Evolutionary conservation across 2,329 filamentous ascomycete genomes (phyloP).

Genomic region (Huntiella moniliformis): DNA sequence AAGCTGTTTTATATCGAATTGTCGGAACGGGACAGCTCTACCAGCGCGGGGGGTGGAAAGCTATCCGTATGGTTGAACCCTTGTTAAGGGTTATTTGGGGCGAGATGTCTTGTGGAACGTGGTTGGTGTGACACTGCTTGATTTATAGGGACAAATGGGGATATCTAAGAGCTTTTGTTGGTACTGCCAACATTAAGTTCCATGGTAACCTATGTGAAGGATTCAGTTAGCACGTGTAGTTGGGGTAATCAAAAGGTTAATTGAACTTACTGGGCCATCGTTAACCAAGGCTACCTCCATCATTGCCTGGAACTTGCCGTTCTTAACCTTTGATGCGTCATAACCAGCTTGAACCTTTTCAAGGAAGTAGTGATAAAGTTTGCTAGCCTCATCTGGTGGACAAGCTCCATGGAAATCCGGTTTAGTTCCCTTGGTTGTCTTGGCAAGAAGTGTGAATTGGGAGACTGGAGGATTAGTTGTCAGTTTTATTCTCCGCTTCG

Average conservation of each 20-base stretch:
- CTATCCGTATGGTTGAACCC: too few relatives aligned
- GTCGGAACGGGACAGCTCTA: too few relatives aligned
- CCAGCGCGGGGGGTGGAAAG: too few relatives aligned
- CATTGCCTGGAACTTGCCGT: conserved; percentile 97
- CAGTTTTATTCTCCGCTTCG: not conserved
- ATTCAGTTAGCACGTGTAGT: not conserved
- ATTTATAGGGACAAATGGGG: not conserved
- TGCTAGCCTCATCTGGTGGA: conserved; percentile 55
- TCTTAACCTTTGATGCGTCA: conserved; percentile 56
- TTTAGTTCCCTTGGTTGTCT: conserved; percentile 88
- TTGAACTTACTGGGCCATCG: conserved; percentile 44
- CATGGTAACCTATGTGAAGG: conserved; percentile 12
- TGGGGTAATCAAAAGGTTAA: not conserved
- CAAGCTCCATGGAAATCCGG: conserved; percentile 88
- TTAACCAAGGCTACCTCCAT: conserved; percentile 94
- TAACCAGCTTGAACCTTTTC: conserved; percentile 57
- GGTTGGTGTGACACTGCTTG: not conserved
- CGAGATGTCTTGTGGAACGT: too few relatives aligned
- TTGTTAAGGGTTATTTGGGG: too few relatives aligned
- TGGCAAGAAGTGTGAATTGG: conserved; percentile 85
- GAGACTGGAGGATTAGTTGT: conserved; percentile 42
- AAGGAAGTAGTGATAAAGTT: conserved; percentile 71
- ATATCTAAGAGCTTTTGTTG: conserved; percentile 2
- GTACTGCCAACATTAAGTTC: conserved; percentile 12
- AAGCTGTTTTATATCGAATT: too few relatives aligned